These are phyloP conservation scores for Hyphopichia buzzinii DNA, from an alignment of 1,139 yeast genomes.

Conservation along the genomic window DNA sequence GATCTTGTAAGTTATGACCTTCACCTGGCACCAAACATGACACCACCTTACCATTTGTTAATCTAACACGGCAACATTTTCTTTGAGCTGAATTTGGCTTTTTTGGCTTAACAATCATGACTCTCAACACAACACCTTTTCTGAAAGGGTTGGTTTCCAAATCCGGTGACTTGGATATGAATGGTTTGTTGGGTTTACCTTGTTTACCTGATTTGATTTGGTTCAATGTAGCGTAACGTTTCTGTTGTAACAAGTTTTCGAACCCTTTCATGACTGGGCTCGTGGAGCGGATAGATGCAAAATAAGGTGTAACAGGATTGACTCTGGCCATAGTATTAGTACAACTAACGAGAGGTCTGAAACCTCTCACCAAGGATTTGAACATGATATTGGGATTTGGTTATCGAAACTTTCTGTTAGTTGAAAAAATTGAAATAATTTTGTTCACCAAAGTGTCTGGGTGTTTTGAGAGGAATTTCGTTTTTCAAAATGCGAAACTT, in stretches of 20 bases:
- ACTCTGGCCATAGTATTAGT: constrained; percentile 1
- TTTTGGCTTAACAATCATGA: constrained; percentile 93
- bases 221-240: constrained; percentile 65
- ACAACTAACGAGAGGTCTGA: background rate
- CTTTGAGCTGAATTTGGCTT: constrained; percentile 98
- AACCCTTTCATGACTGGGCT: constrained; percentile 5
- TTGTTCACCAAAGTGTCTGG: no score
- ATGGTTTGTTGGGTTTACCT: constrained; percentile 50
- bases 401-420: no score
- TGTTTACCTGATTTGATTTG: constrained; percentile 68
- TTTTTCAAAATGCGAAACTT: no score
- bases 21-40: constrained; percentile 98
- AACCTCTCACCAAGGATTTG: constrained; percentile 1
- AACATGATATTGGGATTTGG: no score
- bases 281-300: constrained; percentile 11
- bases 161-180: constrained; percentile 68
- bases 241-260: constrained; percentile 20
- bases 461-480: no score
- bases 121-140: constrained; percentile 93
- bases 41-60: constrained; percentile 84
- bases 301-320: constrained; percentile 11
- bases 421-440: no score
- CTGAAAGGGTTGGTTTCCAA: constrained; percentile 77
- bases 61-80: constrained; percentile 92
- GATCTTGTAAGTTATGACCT: constrained; percentile 98